These are phyloP conservation scores for Neurospora intermedia DNA, from an alignment of 495 filamentous ascomycete genomes.

Conservation along the genomic window DNA sequence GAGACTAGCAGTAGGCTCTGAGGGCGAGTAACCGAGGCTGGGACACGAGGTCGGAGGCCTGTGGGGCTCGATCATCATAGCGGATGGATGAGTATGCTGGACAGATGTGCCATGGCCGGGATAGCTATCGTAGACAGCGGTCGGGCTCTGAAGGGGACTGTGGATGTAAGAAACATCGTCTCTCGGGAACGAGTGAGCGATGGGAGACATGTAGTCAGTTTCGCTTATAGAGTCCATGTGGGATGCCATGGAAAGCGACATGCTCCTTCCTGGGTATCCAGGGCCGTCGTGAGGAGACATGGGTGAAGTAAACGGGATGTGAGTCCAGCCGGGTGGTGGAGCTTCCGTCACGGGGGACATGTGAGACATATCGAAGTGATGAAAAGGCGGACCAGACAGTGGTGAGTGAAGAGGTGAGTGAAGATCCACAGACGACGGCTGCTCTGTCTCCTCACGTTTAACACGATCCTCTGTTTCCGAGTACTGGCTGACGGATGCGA, in stretches of 20 bases:
- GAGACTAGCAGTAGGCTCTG: constrained; percentile 37
- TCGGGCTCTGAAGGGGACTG: constrained; percentile 40
- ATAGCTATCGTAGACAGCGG: constrained; percentile 40
- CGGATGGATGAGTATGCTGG: constrained; percentile 40
- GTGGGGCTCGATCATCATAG: constrained; percentile 40
- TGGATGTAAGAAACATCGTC: constrained; percentile 31
- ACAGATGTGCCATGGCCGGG: constrained; percentile 35
- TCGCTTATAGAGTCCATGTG: constrained; percentile 44
- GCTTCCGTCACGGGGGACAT: constrained; percentile 24
- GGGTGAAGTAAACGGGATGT: constrained; percentile 20
- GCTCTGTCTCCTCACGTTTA: constrained; percentile 6
- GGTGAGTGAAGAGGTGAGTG: constrained; percentile 1
- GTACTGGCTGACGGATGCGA: constrained; percentile 28
- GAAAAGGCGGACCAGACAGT: constrained; percentile 21
- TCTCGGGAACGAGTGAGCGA: constrained; percentile 38
- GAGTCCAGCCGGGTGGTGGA: constrained; percentile 23
- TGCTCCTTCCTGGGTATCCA: constrained; percentile 15
- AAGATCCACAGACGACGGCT: constrained; percentile 10
- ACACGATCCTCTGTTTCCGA: constrained; percentile 23
- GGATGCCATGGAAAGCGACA: constrained; percentile 22
- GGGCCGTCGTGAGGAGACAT: constrained; percentile 15
- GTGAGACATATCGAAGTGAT: constrained; percentile 28
- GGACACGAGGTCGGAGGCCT: constrained; percentile 42
- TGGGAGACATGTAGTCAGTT: constrained; percentile 43
- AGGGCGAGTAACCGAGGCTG: constrained; percentile 36